Evolutionary conservation across 2,329 filamentous ascomycete species (phyloP), one percentile per base, ranked within the genome.

Genomic region (Colletotrichum abscissum): DNA sequence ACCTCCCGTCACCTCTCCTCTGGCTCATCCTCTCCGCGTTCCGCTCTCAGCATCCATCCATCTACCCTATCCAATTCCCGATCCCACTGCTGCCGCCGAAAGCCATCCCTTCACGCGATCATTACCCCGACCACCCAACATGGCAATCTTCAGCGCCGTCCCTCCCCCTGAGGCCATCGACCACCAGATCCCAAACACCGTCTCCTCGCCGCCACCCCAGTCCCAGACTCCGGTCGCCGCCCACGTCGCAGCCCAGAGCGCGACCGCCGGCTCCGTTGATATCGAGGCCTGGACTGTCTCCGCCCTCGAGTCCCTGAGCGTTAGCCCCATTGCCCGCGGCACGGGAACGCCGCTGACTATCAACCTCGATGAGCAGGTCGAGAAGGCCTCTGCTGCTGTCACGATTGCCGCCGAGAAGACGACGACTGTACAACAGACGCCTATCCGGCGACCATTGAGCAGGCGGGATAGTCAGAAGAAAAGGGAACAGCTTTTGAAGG

Each of bases 401-500:
- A 30, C 69, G 8, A 64, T 72, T 42, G 67, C 56, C 75, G 78
- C 74, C 19, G 62, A 35, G 57, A 6, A 35, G 42, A 11, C 33
- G 35, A 12, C 22, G 59, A 64, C 70, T 19, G 76, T 78, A 28
- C 68, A 74, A 6, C 69, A 75, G 6, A 78, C 81, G 52, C 81
- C 82, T 69, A 85, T 81, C 74, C 85, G 81, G 74, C 86, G 84
- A 68, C 88, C 84, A 67, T 85, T 80, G 0, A 87, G 87, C 22
- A 82, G 84, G 38, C 82, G 87, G 80, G 93, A 91, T 75, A 90
- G 88, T 76, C 82, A 87, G 81, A 83, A 84, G 68, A 84, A 89
- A 64, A 91, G 95, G 22, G 95, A 98, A 76, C 90, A 92, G 2
- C 80, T 97, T 65, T 86, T 97, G 38, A 97, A 95, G 85, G 96